A percentile compares a stretch with the other conserved stretches of the same genome.
These are phyloP conservation scores for Trichoderma citrinoviride DNA, from an alignment of 2,329 filamentous ascomycete genomes.

Conservation along the genomic window DNA sequence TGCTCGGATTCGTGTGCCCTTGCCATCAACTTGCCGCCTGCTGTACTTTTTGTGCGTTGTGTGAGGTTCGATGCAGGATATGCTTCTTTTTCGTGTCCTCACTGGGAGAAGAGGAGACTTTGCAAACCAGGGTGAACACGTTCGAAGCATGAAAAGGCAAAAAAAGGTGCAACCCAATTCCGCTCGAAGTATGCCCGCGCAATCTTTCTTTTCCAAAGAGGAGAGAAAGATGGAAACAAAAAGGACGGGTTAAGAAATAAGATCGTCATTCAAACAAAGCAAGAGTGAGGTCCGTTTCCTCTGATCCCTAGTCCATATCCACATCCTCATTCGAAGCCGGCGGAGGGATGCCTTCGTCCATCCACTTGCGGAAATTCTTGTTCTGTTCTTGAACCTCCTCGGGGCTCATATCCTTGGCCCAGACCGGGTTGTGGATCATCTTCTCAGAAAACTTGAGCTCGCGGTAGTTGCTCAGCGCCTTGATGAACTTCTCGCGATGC, in stretches of 20 bases:
- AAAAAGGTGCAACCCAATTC: constrained; percentile 5
- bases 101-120: background rate
- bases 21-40: background rate
- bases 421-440: constrained; percentile 76
- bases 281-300: background rate
- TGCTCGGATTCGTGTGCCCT: background rate
- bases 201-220: constrained; percentile 20
- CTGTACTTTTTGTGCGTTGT: background rate
- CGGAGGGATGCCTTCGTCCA: constrained; percentile 47
- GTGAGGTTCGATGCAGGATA: background rate
- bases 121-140: background rate
- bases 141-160: background rate
- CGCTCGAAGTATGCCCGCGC: constrained; percentile 17
- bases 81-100: background rate
- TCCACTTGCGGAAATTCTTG: constrained; percentile 57
- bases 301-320: constrained; percentile 32
- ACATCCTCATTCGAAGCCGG: constrained; percentile 35
- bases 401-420: constrained; percentile 75
- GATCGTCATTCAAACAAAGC: background rate
- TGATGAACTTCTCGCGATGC: constrained; percentile 50
- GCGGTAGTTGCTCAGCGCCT: constrained; percentile 58
- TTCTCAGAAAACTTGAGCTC: constrained; percentile 73
- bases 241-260: background rate
- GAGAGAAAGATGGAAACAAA: constrained; percentile 23
- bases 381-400: constrained; percentile 74